These are phyloP conservation scores for Apiotrichum veenhuisii DNA, from an alignment of 1,284 basidiomycete genomes.

Conservation along the genomic window DNA sequence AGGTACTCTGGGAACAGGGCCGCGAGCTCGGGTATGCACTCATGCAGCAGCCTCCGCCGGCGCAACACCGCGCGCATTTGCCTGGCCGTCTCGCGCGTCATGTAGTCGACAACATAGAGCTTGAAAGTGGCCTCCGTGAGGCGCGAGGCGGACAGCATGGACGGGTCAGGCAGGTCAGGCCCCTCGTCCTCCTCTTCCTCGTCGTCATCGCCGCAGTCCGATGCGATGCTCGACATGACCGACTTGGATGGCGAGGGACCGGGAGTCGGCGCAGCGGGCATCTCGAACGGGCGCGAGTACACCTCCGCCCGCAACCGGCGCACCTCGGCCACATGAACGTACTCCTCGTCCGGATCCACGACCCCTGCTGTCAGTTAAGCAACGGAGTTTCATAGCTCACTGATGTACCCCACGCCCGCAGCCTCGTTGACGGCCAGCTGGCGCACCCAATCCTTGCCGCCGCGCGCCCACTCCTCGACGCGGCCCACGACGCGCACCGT, in stretches of 20 bases:
- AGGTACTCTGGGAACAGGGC: conserved; percentile 21
- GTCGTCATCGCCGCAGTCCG: conserved; percentile 17
- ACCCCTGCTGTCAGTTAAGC: conserved; percentile 23
- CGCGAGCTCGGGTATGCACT: conserved; percentile 1
- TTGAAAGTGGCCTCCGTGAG: conserved; percentile 40
- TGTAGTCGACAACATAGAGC: conserved; percentile 40
- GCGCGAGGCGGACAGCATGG: conserved; percentile 29
- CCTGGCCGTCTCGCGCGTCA: conserved; percentile 24
- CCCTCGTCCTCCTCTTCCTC: conserved; percentile 13
- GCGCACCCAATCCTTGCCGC: conserved; percentile 27
- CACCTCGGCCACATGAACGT: conserved; percentile 23
- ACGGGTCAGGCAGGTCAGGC: conserved; percentile 32
- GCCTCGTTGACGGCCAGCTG: conserved; percentile 35
- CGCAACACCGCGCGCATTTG: conserved; percentile 8
- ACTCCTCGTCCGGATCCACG: conserved; percentile 38
- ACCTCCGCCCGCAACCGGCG: conserved; percentile 24
- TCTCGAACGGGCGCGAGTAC: conserved; percentile 35
- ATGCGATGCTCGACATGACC: conserved; percentile 7
- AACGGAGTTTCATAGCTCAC: conserved; percentile 18
- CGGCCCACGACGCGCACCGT: conserved; percentile 35
- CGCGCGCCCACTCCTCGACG: conserved; percentile 36
- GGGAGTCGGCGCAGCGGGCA: conserved; percentile 14
- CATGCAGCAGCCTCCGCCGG: neutral
- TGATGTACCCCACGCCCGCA: conserved; percentile 28
- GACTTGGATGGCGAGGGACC: neutral